Percentiles rank a stretch among this genome's conserved stretches.
Conservation (phyloP, 148 eudicot species). For the Spergularia marina region DNA sequence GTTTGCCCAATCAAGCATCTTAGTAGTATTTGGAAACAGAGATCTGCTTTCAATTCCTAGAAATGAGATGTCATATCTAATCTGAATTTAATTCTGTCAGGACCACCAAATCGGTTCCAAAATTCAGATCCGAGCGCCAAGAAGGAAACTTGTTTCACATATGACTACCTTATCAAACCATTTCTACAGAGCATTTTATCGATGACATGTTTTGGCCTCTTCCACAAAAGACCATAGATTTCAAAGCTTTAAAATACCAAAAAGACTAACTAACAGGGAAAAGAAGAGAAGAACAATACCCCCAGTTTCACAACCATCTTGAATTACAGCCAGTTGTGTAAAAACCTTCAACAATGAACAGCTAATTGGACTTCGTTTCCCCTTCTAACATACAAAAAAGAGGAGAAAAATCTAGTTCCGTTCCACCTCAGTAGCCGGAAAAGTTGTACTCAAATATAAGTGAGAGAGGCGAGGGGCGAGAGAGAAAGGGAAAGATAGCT, state of each 20-base stretch:
- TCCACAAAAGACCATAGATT: neutral
- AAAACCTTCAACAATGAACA: neutral
- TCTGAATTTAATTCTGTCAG: neutral
- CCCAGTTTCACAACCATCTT: neutral
- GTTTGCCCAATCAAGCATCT: neutral
- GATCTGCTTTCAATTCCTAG: neutral
- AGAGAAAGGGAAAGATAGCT: conserved; percentile 13
- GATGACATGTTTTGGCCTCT: neutral
- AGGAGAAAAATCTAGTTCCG: neutral
- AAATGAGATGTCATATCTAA: neutral
- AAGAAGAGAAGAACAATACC: neutral
- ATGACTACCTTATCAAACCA: neutral
- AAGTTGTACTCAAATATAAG: neutral
- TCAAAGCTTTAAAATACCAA: neutral
- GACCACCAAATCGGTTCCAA: neutral
- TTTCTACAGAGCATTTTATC: neutral
- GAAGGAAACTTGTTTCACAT: conserved; percentile 2
- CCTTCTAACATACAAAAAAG: neutral
- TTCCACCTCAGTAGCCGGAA: neutral
- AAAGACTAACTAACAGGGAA: neutral
- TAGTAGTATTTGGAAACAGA: neutral
- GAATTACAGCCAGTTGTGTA: neutral
- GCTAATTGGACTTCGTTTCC: neutral
- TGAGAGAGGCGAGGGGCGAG: conserved; percentile 1
- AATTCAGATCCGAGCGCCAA: neutral